A percentile compares a stretch with the other conserved stretches of the same genome.
These are phyloP conservation scores for Zasmidium angulare DNA, from an alignment of 2,329 filamentous ascomycete genomes.

Conservation along the genomic window DNA sequence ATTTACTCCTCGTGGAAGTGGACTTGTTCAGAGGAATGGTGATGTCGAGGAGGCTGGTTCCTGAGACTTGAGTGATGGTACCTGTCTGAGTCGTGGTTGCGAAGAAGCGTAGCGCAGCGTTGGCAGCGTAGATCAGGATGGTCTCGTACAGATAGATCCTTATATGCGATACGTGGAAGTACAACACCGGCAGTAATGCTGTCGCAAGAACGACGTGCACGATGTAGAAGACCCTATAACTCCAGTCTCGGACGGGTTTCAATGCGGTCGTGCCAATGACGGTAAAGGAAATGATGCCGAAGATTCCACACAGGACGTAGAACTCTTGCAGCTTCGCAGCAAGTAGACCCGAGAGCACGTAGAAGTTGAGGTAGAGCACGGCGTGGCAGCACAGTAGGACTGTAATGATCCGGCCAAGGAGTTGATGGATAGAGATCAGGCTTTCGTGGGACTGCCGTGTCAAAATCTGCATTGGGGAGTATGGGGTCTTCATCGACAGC, in stretches of 20 bases:
- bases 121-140: slow-evolving; percentile 46
- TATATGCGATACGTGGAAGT: slow-evolving; percentile 57
- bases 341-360: slow-evolving; percentile 51
- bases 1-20: slow-evolving; percentile 24
- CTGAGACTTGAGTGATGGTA: slow-evolving; percentile 41
- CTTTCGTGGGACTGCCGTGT: slow-evolving; percentile 56
- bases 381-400: slow-evolving; percentile 54
- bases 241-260: slow-evolving; percentile 45
- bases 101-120: slow-evolving; percentile 40
- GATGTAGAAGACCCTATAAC: slow-evolving; percentile 57
- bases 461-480: slow-evolving; percentile 52
- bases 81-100: slow-evolving; percentile 36
- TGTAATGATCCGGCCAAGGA: slow-evolving; percentile 56
- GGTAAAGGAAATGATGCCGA: slow-evolving; percentile 47
- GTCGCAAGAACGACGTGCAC: slow-evolving; percentile 55
- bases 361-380: slow-evolving; percentile 58
- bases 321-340: slow-evolving; percentile 54
- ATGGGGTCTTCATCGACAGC: slow-evolving; percentile 53
- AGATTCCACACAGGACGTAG: slow-evolving; percentile 59
- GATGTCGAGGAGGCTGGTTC: slow-evolving; percentile 45
- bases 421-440: slow-evolving; percentile 58
- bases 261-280: slow-evolving; percentile 51
- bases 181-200: slow-evolving; percentile 51
- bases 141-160: slow-evolving; percentile 55
- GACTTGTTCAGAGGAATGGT: slow-evolving; percentile 35